Evolutionary conservation across 345 rosid species (phyloP).

Genomic region (Diplotaxis tenuifolia): DNA sequence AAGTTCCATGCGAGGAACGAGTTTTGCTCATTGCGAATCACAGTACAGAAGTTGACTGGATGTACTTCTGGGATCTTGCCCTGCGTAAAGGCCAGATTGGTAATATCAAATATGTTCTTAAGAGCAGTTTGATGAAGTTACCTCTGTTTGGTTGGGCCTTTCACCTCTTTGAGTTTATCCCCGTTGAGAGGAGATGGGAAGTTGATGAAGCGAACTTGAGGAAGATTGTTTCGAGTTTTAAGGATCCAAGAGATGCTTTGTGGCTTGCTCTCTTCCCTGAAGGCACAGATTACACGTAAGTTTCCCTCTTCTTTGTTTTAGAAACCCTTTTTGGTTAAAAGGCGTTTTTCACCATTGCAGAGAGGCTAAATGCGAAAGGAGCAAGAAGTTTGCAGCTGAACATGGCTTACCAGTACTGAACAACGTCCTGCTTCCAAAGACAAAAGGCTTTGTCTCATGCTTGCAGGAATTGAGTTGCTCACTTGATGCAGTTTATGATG

Average conservation of each 20-base stretch:
- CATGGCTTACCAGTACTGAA: constrained; percentile 62
- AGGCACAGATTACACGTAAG: constrained; percentile 91
- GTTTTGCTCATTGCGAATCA: constrained; percentile 75
- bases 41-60: constrained; percentile 81
- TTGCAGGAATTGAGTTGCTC: constrained; percentile 63
- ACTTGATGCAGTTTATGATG: constrained; percentile 86
- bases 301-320: constrained; percentile 22
- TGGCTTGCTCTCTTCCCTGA: constrained; percentile 94
- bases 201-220: constrained; percentile 59
- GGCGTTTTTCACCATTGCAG: constrained; percentile 43
- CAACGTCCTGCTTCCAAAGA: constrained; percentile 71
- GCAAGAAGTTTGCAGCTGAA: constrained; percentile 61
- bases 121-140: constrained; percentile 69
- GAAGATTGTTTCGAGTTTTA: constrained; percentile 60
- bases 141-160: constrained; percentile 78
- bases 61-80: constrained; percentile 77
- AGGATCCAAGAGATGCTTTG: constrained; percentile 65
- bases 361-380: constrained; percentile 67
- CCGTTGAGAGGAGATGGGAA: constrained; percentile 67
- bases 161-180: constrained; percentile 73
- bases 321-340: background rate
- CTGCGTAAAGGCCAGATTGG: constrained; percentile 59
- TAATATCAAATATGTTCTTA: constrained; percentile 58
- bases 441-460: constrained; percentile 77
- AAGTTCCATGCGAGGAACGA: constrained; percentile 63